Base-by-base conservation (phyloP, 345 rosid genomes). In the Luvunga scandens region DNA sequence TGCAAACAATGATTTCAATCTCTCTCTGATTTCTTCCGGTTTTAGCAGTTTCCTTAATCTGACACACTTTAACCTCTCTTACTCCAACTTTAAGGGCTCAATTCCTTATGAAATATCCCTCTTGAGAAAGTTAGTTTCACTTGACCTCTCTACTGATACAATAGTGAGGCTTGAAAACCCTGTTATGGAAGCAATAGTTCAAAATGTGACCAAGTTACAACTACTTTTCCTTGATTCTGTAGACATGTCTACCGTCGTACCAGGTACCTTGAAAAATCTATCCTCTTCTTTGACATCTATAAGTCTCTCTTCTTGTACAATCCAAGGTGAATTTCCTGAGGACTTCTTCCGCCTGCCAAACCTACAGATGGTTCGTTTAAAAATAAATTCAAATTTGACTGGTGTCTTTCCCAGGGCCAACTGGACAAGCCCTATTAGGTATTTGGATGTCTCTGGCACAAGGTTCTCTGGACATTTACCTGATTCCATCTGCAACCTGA, bases 251-350 rank as follows among this genome's bases (percentile, higher is more conserved):
- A 50, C 55, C 55, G 38, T 55, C 12, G 67, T 33, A 33, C 79
- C 34, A 2, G 24, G 25, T 33, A 66, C 78, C 42, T 45, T 77
- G 2, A 34, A 6, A 30, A 81, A 75, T n/a, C 25, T 77, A 7
- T 73, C 86, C 31, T 72, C 64, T n/a, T 69, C 81, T 66, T 56
- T 79, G 18, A 10, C 55, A 12, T 63, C 61, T 16, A 38, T 81
- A 10, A 24, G 7, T 4, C 66, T 84, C 6, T 0, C 0, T 0
- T 0, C 6, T 0, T 80, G 65, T 62, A 4, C 1, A 7, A 66
- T 84, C 75, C 8, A 4, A n/a, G 84, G 87, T 25, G 8, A 63
- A 19, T 38, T 80, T 6, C 79, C 80, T 5, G 31, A 48, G 5
- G 3, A 6, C 21, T 12, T 77, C 7, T 62, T 78, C 24, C 36